Percentiles rank a stretch among this genome's conserved stretches.
Evolutionary conservation across 2,329 filamentous ascomycete species (phyloP).

Genomic region (Hypocrella siamensis): DNA sequence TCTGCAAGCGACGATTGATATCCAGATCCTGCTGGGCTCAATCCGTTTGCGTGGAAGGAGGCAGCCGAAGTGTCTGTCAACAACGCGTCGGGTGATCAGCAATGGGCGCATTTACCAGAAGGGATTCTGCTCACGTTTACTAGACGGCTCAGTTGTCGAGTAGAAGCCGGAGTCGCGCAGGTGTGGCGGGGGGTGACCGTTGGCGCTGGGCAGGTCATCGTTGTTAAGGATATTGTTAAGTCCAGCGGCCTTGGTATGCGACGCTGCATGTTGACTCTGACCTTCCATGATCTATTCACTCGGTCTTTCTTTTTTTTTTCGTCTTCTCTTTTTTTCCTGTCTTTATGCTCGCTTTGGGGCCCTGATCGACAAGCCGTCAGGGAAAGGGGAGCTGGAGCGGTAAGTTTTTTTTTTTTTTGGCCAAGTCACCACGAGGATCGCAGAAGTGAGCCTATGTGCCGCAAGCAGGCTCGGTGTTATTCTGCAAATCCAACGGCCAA

Average conservation of each 20-base stretch:
- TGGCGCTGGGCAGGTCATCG: constrained; percentile 14
- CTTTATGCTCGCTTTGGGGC: no score
- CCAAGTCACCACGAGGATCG: no score
- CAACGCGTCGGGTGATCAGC: not conserved
- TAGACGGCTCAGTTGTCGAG: constrained; percentile 25
- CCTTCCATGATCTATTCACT: constrained; percentile 6
- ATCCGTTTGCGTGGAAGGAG: constrained; percentile 20
- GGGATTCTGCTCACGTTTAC: constrained; percentile 20
- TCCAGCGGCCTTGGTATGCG: constrained; percentile 17
- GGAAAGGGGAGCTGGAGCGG: no score
- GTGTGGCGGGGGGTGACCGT: constrained; percentile 14
- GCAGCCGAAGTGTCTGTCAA: constrained; percentile 21
- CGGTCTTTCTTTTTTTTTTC: not conserved
- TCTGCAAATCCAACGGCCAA: no score
- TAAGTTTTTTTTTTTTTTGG: no score
- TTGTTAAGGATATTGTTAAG: constrained; percentile 23
- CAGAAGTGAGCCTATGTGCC: no score
- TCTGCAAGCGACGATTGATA: constrained; percentile 37
- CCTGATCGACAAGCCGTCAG: no score
- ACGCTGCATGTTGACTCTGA: constrained; percentile 5
- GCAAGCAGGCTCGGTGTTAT: no score
- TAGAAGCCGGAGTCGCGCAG: constrained; percentile 27
- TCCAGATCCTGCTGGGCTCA: constrained; percentile 26
- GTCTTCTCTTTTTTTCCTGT: not conserved
- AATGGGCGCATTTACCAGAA: not conserved